A percentile compares a stretch with the other conserved stretches of the same genome.
These are phyloP conservation scores for Ailanthus altissimus DNA, from an alignment of 345 rosid genomes.

Conservation along the genomic window DNA sequence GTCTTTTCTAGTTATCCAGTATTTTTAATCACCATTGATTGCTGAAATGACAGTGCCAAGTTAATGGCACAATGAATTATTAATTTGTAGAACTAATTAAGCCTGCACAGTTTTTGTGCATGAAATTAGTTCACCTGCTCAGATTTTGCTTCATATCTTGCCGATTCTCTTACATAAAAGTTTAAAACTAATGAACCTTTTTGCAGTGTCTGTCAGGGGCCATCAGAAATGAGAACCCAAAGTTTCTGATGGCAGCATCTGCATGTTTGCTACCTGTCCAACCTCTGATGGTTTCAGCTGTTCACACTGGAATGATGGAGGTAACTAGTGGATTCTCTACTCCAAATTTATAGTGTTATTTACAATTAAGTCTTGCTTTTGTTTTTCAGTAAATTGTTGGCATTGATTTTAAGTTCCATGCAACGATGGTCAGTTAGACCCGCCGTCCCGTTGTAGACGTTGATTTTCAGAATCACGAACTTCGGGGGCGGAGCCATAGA, in stretches of 20 bases:
- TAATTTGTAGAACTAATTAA: not conserved
- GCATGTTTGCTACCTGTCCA: constrained; percentile 80
- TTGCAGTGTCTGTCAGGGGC: constrained; percentile 88
- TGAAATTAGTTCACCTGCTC: not conserved
- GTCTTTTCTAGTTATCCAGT: not conserved
- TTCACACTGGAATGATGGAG: constrained; percentile 98
- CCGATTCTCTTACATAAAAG: constrained; percentile 9
- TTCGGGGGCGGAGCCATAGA: too few species aligned
- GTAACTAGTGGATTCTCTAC: constrained; percentile 34
- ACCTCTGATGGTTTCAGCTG: constrained; percentile 90
- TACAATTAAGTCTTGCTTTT: not conserved
- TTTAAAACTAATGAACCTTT: constrained; percentile 5
- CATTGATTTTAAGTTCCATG: not conserved
- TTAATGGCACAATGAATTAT: not conserved
- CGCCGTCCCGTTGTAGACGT: too few species aligned
- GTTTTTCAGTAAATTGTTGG: not conserved
- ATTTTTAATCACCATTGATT: not conserved
- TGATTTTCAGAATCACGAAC: too few species aligned
- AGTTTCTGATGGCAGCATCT: constrained; percentile 93
- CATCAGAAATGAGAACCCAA: constrained; percentile 83
- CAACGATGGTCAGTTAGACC: too few species aligned
- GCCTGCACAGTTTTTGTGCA: not conserved
- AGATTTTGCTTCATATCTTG: not conserved
- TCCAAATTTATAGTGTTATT: not conserved
- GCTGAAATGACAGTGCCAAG: not conserved